These are phyloP conservation scores for Saraca asoca DNA, from an alignment of 331 rosid species.

Conservation along the genomic window DNA sequence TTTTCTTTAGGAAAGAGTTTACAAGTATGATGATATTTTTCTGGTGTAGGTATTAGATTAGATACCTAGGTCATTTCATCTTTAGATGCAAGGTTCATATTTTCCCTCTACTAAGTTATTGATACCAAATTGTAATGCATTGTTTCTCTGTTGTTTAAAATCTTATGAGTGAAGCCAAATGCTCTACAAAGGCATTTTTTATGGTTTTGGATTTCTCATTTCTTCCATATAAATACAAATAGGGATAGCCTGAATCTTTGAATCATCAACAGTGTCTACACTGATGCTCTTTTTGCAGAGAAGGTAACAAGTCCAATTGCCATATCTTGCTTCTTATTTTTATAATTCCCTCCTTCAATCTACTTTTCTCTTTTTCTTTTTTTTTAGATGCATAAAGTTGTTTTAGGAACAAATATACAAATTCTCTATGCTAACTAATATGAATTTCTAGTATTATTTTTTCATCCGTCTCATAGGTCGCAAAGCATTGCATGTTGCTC, in stretches of 20 bases:
- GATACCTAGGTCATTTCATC: no score
- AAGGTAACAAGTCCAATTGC: conserved; percentile 56
- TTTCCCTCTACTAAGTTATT: no score
- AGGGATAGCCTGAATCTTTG: neutral
- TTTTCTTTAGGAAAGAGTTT: no score
- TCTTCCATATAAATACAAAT: neutral
- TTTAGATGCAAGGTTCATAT: no score
- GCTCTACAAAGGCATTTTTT: conserved; percentile 80
- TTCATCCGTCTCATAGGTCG: conserved; percentile 96
- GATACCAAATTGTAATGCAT: no score
- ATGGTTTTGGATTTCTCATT: conserved; percentile 2
- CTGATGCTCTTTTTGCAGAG: conserved; percentile 97
- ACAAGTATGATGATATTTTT: no score
- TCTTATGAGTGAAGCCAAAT: conserved; percentile 79
- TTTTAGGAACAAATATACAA: no score
- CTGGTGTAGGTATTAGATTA: no score
- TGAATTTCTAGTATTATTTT: conserved; percentile 89
- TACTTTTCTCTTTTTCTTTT: no score
- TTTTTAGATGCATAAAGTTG: no score
- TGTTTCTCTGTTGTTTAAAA: no score
- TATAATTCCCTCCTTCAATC: conserved; percentile 25
- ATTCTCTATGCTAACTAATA: no score
- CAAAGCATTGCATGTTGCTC: conserved; percentile 89
- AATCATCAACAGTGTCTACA: conserved; percentile 92
- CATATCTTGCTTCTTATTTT: neutral